Base-by-base conservation (phyloP, 257 asterid species). In the Plantago ovata region DNA sequence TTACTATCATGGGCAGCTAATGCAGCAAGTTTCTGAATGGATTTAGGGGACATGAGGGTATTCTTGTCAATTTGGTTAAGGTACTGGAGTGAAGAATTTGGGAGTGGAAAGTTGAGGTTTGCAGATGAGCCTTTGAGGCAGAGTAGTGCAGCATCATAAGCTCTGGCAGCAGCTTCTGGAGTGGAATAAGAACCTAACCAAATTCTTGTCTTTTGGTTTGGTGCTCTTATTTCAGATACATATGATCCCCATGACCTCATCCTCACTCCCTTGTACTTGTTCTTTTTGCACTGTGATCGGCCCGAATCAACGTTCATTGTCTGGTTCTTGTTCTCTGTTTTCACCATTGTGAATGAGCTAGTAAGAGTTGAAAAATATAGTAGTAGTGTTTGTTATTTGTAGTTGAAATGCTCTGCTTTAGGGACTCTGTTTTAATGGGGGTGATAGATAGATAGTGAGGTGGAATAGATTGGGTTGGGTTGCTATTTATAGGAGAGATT, bases 191-290 rank as follows among this genome's bases (percentile, higher is more conserved):
- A 92, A 4, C 98, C 98, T 18, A 92, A 53, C 98, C 98, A 92
- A 10, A 92, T 92, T 68, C 96, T 72, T 36, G 96, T 81, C 45
- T 92, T 92, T 16, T 85, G 98, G 62, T 92, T 88, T 0, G 96
- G 98, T 7, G 98, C 98, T 62, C 98, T 73, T 18, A 92, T 84
- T 64, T 92, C 98, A 0, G 96, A 85, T 12, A 89, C 97, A 80
- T 80, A 89, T 57, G 95, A 83, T 22, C 97, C 97, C 97, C 97
- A 89, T 59, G 85, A 88, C 38, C 98, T 80, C 98, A 92, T 92
- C 69, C 96, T 82, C 7, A 92, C 98, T 12, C 98, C 98, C 58
- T 88, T 92, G 86, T 75, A 92, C 78, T 77, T 84, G 70, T 79
- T 91, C 40, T 23, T 51, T 20, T 33, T 56, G 6, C 12, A 28